Base-by-base conservation (phyloP, 805 yeast species). In the Candida awuae region DNA sequence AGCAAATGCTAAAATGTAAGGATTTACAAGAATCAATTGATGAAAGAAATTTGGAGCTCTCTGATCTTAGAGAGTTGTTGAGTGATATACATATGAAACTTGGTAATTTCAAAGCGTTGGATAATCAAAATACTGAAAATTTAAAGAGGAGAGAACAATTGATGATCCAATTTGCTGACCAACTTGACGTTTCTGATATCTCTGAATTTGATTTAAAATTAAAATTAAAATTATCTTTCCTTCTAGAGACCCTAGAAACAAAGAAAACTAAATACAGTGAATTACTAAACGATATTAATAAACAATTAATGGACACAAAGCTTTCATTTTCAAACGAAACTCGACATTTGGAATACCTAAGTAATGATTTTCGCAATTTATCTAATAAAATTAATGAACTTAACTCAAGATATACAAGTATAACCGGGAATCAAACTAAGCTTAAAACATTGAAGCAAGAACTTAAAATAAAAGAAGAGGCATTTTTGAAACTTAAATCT, bases 101-200 rank as follows among this genome's bases (percentile, higher is more conserved):
- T 45, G 94, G 90, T 5, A 68, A 73, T 35, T 57, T 79, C 32
- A 63, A 65, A 37, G 71, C 60, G 2, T 43, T 50, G 9, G 41
- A 50, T 29, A 56, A 51, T 12, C 50, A 42, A 25, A 54, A 54
- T 46, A 46, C 48, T 17, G 34, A 32, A 8, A 50, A 55, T 48
- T 39, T 40, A 29, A 21, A 38, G 34, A 44, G 22, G 37, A 42
- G 43, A 37, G 42, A 29, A 27, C 32, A 39, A 8, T 17, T 50
- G 8, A 37, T 51, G 14, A 31, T 32, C 10, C 25, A 45, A 29
- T 40, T 35, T 17, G 19, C 38, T 6, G 28, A 17, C 10, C 13
- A 34, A 10, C 28, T 53, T 27, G 37, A 29, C 7, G 10, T 32
- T 10, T 13, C 21, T 8, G 38, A 43, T n/a, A 9, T 12, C 3